Evolutionary conservation across 23 red algal species (phyloP), one percentile per base, ranked within the genome.

Genomic region (Porphyridium purpureum): DNA sequence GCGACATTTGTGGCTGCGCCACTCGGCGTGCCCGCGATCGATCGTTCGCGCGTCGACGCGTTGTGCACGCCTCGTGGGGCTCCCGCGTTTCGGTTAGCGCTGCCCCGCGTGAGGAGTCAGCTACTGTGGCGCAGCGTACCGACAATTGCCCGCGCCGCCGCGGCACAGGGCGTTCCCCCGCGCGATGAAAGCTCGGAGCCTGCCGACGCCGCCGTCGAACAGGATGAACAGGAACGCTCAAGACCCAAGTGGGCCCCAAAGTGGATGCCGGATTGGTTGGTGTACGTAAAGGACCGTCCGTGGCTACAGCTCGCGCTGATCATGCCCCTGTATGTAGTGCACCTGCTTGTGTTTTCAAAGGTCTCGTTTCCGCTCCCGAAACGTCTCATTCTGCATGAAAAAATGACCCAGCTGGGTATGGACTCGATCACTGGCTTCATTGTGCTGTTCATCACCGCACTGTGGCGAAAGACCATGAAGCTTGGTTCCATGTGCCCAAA

Each of bases 311-410:
- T 81, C 22, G 61, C 67, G 24, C 56, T 81, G 24, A 46, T 71
- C 27, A 55, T 81, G 32, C 74, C 72, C 7, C 49, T 93, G 5
- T 93, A 93, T 54, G 70, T 66, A 1, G 32, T 93, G 4, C 84
- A 93, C 54, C 20, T 93, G 23, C 67, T 93, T 35, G 71, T 74
- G 27, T 56, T 93, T 8, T 93, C 84, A 11, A 93, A 67, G 42
- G 72, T 71, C 50, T 72, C 73, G 5, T 80, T 51, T 29, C 71
- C 75, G 32, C 67, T 93, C 5, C 58, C 17, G 38, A 44, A 44
- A 44, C 11, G 11, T 11, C 38, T 44, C 38, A 17, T 11, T 44
- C 11, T 11, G 38, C 38, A 44, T 44, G 38, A 11, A 44, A 44
- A 11, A 17, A 17, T 44, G 38, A 44, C 17, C 17, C 38, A 44